Evolutionary conservation across 2,329 filamentous ascomycete genomes (phyloP).

Genomic region (Calycina marina): DNA sequence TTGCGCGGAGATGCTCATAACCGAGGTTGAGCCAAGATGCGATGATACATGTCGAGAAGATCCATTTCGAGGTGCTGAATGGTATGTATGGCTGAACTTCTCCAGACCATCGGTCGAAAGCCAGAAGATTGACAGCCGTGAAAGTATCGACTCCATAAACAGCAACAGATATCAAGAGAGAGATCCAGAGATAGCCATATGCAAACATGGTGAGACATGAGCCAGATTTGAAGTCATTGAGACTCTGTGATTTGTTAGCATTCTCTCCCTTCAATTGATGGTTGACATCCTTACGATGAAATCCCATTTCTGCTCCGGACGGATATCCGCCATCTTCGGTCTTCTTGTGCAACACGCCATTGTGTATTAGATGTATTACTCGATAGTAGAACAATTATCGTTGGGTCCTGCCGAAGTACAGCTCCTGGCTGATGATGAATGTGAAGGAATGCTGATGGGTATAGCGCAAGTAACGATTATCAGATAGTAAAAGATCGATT

Average conservation of each 20-base stretch:
- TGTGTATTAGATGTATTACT: constrained; percentile 6
- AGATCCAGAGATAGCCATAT: constrained; percentile 74
- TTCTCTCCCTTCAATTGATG: constrained; percentile 1
- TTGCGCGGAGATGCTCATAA: constrained; percentile 67
- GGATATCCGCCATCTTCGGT: constrained; percentile 47
- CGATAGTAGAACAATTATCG: constrained; percentile 5
- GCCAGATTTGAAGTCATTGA: constrained; percentile 69
- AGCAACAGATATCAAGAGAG: constrained; percentile 61
- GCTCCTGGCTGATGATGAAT: constrained; percentile 9
- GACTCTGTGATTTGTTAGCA: constrained; percentile 27
- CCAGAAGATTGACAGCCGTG: constrained; percentile 80
- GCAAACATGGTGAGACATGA: constrained; percentile 67
- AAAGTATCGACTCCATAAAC: constrained; percentile 88
- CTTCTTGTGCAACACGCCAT: constrained; percentile 55
- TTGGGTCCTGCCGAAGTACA: constrained; percentile 13
- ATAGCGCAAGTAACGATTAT: constrained; percentile 4
- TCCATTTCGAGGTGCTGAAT: constrained; percentile 76
- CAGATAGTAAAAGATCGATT: constrained; percentile 25
- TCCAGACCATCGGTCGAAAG: constrained; percentile 79
- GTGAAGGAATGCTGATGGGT: constrained; percentile 5
- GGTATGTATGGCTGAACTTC: constrained; percentile 66
- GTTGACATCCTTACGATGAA: constrained; percentile 57
- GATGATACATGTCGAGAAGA: constrained; percentile 86
- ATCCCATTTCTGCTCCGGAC: constrained; percentile 85
- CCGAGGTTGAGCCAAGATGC: constrained; percentile 70